These are phyloP conservation scores for Camellia oleifera DNA, from an alignment of 179 eudicot genomes.

Conservation along the genomic window DNA sequence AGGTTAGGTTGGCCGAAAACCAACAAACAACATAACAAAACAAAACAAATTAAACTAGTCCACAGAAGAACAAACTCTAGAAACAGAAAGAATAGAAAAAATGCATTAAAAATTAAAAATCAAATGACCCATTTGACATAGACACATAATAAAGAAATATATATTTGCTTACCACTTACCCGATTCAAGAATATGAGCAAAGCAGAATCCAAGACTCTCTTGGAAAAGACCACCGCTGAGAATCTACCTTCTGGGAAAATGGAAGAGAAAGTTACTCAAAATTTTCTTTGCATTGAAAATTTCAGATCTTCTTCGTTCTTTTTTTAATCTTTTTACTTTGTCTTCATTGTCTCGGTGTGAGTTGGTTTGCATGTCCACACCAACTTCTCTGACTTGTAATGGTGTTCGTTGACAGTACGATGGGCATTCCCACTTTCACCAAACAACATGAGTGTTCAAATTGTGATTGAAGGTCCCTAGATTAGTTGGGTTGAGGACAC, in stretches of 20 bases:
- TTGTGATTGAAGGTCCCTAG: not conserved
- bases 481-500: not conserved
- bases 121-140: not conserved
- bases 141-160: not conserved
- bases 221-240: not conserved
- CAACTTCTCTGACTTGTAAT: not conserved
- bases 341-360: not conserved
- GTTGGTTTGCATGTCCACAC: not conserved
- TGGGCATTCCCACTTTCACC: not conserved
- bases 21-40: not conserved
- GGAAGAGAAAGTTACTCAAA: not conserved
- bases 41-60: not conserved
- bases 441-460: constrained; percentile 10
- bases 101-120: too few species aligned
- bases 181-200: not conserved
- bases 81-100: not conserved
- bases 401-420: not conserved
- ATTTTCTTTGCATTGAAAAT: not conserved
- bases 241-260: not conserved
- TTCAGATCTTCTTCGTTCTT: not conserved
- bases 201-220: not conserved
- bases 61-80: not conserved
- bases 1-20: constrained; percentile 10
- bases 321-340: not conserved
- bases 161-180: not conserved